Base-by-base conservation (phyloP, 2,329 filamentous ascomycete genomes). In the Fusarium ramigenum region DNA sequence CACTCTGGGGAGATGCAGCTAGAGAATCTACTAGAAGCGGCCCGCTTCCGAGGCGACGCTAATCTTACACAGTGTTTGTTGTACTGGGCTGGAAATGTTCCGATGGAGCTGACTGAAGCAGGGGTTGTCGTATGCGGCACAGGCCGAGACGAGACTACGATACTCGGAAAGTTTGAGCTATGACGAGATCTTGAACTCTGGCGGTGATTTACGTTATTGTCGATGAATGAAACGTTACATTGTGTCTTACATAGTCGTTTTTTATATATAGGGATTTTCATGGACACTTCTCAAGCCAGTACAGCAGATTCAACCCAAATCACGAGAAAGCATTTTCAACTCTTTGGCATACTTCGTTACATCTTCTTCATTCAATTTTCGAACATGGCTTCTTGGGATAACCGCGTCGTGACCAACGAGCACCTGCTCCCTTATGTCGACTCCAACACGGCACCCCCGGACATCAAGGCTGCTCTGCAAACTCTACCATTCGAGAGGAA, bases 401-500 rank as follows among this genome's bases (percentile, higher is more conserved):
- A 52, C 16, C 64, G 52, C 9, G 19, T 16, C 9, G 52, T 66
- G 8, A 63, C 64, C 23, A 53, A 52, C 39, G 43, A 66, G 39
- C 64, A 66, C 23, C 7, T 66, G 52, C 64, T 66, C 44, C 64
- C 64, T 30, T 66, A 66, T 7, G 52, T 66, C 4, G 60, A 66
- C 12, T 66, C 64, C 4, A 63, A 30, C 39, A 58, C 64, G 4
- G 60, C 64, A 0, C 37, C 52, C 14, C 64, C 60, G 2, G 64
- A 66, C 5, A 66, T 66, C 60, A 66, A 63, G 18, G 64, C 64
- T 28, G 59, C 64, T 21, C 50, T 66, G 9, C 64, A 66, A 36
- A 66, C 64, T 40, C 19, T 66, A 3, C 64, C 64, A 3, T 66
- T 66, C 23, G 64, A 67, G 9, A 67, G 64, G 28, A 67, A 67